These are phyloP conservation scores for Penicillium sp. DNA, from an alignment of 2,329 filamentous ascomycete species.

Conservation along the genomic window DNA sequence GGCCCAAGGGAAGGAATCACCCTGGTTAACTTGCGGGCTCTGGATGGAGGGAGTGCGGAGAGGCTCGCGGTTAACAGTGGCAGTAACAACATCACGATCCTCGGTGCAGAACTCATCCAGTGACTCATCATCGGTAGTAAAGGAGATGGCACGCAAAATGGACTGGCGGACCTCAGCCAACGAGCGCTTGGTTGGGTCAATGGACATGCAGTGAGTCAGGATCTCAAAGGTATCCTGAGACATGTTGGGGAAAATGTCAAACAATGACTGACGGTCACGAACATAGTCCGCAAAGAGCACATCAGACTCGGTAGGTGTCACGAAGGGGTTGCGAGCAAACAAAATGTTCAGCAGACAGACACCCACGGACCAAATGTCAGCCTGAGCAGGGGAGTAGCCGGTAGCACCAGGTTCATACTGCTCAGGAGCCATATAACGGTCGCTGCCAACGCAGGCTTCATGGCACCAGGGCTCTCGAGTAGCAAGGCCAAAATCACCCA, in stretches of 20 bases:
- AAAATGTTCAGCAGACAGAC: constrained; percentile 96
- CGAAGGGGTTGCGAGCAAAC: constrained; percentile 96
- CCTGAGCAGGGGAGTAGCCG: constrained; percentile 91
- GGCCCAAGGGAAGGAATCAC: constrained; percentile 90
- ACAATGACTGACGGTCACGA: constrained; percentile 91
- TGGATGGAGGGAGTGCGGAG: constrained; percentile 94
- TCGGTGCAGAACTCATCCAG: constrained; percentile 92
- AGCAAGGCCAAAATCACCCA: constrained; percentile 94
- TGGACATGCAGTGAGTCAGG: constrained; percentile 83
- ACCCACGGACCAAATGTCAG: constrained; percentile 96
- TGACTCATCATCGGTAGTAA: constrained; percentile 90
- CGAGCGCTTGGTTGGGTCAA: constrained; percentile 89
- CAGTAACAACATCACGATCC: constrained; percentile 76
- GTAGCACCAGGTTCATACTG: constrained; percentile 88
- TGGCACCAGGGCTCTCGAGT: constrained; percentile 89
- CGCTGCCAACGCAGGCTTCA: constrained; percentile 92
- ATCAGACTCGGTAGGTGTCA: constrained; percentile 86
- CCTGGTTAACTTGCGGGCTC: constrained; percentile 77
- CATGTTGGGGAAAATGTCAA: constrained; percentile 98
- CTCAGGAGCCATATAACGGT: constrained; percentile 98
- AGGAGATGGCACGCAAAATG: constrained; percentile 80
- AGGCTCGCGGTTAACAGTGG: constrained; percentile 87
- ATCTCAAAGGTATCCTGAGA: constrained; percentile 98
- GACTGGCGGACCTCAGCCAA: constrained; percentile 77
- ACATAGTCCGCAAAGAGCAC: constrained; percentile 92